Conservation (phyloP, 805 yeast genomes). For the Starmerella powellii region DNA sequence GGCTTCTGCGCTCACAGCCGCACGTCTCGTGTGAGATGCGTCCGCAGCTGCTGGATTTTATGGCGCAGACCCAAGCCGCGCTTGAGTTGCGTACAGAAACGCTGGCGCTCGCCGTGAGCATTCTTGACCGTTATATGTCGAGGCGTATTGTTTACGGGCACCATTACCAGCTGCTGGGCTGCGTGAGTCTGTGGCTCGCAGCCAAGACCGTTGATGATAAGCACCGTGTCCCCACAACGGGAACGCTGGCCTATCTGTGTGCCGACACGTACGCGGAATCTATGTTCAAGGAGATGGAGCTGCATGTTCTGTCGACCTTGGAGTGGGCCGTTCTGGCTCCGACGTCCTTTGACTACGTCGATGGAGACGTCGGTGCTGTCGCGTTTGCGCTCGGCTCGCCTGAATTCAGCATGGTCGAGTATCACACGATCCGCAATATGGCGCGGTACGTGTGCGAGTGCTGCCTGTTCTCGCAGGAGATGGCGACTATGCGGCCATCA, state of each 20-base stretch:
- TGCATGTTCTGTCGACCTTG: conserved; percentile 57
- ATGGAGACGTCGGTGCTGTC: conserved; percentile 16
- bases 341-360: conserved; percentile 37
- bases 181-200: conserved; percentile 87
- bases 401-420: conserved; percentile 15
- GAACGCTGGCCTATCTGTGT: conserved; percentile 61
- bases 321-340: conserved; percentile 66
- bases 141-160: conserved; percentile 71
- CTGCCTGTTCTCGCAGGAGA: conserved; percentile 27
- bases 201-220: conserved; percentile 72
- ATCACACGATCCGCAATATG: conserved; percentile 17
- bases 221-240: conserved; percentile 58
- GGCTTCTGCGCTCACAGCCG: conserved; percentile 76
- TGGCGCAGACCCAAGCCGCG: conserved; percentile 52
- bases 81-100: conserved; percentile 54
- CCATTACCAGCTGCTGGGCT: conserved; percentile 81
- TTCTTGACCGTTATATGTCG: conserved; percentile 85
- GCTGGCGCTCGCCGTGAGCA: conserved; percentile 54
- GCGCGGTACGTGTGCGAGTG: conserved; percentile 30
- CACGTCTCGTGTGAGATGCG: conserved; percentile 67
- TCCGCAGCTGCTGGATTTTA: conserved; percentile 62
- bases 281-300: conserved; percentile 64
- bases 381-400: conserved; percentile 11
- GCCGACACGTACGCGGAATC: conserved; percentile 50
- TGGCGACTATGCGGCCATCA: conserved; percentile 26